Percentiles rank a stretch among this genome's conserved stretches.
Evolutionary conservation across 106 monocot species (phyloP).

Genomic region (Dendrobium chrysotoxum): DNA sequence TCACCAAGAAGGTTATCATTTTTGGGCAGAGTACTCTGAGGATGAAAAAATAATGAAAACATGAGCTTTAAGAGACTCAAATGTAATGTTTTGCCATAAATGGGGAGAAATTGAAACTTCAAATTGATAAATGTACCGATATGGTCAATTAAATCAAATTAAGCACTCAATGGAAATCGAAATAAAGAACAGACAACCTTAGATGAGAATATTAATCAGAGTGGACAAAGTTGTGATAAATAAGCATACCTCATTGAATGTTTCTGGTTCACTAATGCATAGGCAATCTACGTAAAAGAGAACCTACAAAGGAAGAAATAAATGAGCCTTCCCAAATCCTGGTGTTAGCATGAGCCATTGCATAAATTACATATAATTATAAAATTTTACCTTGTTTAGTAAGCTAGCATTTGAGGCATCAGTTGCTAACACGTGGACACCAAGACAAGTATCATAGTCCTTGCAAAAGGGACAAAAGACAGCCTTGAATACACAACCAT

Average conservation of each 20-base stretch:
- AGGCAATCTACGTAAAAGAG: conserved; percentile 62
- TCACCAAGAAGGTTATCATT: background rate
- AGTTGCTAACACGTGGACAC: conserved; percentile 60
- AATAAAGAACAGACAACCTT: too few relatives aligned
- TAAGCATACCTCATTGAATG: conserved; percentile 33
- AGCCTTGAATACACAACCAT: conserved; percentile 80
- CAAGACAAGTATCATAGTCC: conserved; percentile 29
- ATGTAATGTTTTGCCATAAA: background rate
- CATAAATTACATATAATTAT: background rate
- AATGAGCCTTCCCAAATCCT: background rate
- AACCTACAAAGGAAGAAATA: conserved; percentile 40
- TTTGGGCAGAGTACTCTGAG: background rate
- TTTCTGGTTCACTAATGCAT: conserved; percentile 30
- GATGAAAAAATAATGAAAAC: background rate
- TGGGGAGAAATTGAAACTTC: background rate
- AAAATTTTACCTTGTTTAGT: conserved; percentile 53
- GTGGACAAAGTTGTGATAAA: too few relatives aligned
- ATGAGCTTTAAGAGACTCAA: background rate
- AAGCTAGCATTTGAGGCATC: conserved; percentile 57
- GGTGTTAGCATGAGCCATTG: background rate
- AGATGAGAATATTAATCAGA: too few relatives aligned
- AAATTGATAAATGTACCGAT: background rate
- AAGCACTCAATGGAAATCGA: background rate
- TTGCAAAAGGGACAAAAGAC: conserved; percentile 63
- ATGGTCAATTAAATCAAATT: background rate